Base-by-base conservation (phyloP, 202 grass and related monocot genomes). In the Dendrocalamus latiflorus region DNA sequence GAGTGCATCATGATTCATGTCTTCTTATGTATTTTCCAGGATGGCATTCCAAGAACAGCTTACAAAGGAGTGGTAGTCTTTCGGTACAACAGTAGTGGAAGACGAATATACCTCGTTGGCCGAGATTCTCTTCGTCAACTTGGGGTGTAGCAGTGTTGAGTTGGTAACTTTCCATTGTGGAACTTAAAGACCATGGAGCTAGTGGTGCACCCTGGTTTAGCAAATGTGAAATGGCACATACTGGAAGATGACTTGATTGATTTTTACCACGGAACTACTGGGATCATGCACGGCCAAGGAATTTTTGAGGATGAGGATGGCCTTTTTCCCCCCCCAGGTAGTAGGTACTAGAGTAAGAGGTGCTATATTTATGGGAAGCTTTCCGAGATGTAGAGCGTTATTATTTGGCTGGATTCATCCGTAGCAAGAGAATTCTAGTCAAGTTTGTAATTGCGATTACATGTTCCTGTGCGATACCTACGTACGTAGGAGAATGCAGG, bases 51-150 rank as follows among this genome's bases (percentile, higher is more conserved):
- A 43, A 90, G 96, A 68, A 90, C 96, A 64, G 89, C 96, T 63
- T 98, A 95, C 79, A 98, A 98, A 95, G 96, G 95, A 82, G 87
- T 95, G 2, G 93, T 95, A 60, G 85, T 93, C 68, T 93, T 98
- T 66, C 76, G 95, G 45, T 93, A 93, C 84, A 87, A 88, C 10
- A 72, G 82, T 70, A 90, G 85, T 67, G 81, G 18, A 66, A 91
- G 73, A 79, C 87, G 93, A 21, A 88, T 98, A 83, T 98, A 85
- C 78, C 77, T 98, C 6, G 71, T 98, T 11, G 83, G 89, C 54
- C 87, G 75, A 8, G 89, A 95, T 85, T 95, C 96, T 83, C 77
- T 93, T 38, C 0, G 45, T 70, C 85, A 89, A 15, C 91, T 98
- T 15, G 91, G 89, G 22, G 54, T 90, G 37, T 81, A 93, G 76